Evolutionary conservation across 352 stramenopile species (phyloP), one percentile per base, ranked within the genome.

Genomic region (Globisporangium camurandrum): DNA sequence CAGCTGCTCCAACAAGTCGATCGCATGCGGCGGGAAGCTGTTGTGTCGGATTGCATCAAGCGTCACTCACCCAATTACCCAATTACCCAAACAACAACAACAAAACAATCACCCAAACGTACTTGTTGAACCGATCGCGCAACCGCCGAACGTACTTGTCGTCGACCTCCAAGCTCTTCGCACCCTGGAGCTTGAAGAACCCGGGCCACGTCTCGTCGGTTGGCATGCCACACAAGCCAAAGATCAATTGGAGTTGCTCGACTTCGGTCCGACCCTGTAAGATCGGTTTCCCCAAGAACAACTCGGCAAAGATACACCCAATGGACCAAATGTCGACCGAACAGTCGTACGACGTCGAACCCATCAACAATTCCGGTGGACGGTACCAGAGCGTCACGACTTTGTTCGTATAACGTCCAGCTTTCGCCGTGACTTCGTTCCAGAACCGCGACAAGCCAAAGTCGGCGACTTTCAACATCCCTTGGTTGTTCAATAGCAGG

Each of bases 351-450:
- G 71, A 85, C 3, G 88, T 97, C 17, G 75, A 95, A 3, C 93
- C 89, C 46, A 98, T 77, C 24, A 98, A 62, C 20, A 98, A 70
- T 57, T 98, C 93, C 0, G 93, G 93, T 1, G 92, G 77, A 24
- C 93, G 77, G 61, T 98, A 98, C 93, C 93, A 98, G 19, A 95
- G 64, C 24, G 93, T 98, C 11, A 97, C 92, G 4, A 98, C 93
- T 55, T 98, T 98, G 69, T 98, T 96, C 19, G 91, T 97, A 49
- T 93, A 93, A 19, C 75, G 64, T 20, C 82, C 82, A 16, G 79
- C 81, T 46, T 90, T 89, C 24, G 80, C 80, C 28, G 87, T 88
- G 5, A 88, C 77, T 52, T 92, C 83, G 40, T 88, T 93, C 80
- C 80, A 93, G 42, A 84, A 91, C 11, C 83, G 69, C 22, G 80